Base-by-base conservation (phyloP, 805 yeast genomes). In the Candida suzukii region DNA sequence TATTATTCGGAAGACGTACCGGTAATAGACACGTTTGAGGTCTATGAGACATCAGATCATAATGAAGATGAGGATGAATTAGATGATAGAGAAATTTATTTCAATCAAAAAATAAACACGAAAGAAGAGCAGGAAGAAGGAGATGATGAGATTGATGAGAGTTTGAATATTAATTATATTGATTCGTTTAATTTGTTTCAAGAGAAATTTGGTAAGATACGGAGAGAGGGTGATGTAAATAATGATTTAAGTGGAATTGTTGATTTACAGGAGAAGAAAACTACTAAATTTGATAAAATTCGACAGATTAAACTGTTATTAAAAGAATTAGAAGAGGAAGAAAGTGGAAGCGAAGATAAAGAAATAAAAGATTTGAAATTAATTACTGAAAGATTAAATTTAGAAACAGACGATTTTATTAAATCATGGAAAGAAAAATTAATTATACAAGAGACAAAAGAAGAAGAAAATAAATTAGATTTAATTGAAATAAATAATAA, bases 31-130 rank as follows among this genome's bases (percentile, higher is more conserved):
- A 3, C 4, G 18, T 4, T 21, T 14, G 47, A 44, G 17, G 41
- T 44, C 6, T 44, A 39, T 20, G 47, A 44, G 28, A 44, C 47
- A 13, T 42, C 45, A 12, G 45, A 42, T 38, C 35, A 32, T 16
- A 38, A 41, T 18, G 44, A 37, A 5, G 44, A 32, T 16, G 41
- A 41, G n/a, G 44, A 37, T 3, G 44, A 33, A 6, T n/a, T 21
- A 10, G 24, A 34, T 24, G 37, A 34, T 14, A 4, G 21, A 10
- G 21, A 34, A n/a, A 19, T 22, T 13, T 34, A 22, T 9, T 22
- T 21, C 13, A 31, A 11, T 6, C 16, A 18, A 18, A 17, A 9
- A 32, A 12, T 7, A 14, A 12, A n/a, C 25, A 18, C 6, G 12
- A 17, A 18, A 6, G 34, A 18, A 10, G 34, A 30, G 6, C 7